Evolutionary conservation across 2,329 filamentous ascomycete genomes (phyloP), one percentile per base, ranked within the genome.

Genomic region (Phoma sp.): DNA sequence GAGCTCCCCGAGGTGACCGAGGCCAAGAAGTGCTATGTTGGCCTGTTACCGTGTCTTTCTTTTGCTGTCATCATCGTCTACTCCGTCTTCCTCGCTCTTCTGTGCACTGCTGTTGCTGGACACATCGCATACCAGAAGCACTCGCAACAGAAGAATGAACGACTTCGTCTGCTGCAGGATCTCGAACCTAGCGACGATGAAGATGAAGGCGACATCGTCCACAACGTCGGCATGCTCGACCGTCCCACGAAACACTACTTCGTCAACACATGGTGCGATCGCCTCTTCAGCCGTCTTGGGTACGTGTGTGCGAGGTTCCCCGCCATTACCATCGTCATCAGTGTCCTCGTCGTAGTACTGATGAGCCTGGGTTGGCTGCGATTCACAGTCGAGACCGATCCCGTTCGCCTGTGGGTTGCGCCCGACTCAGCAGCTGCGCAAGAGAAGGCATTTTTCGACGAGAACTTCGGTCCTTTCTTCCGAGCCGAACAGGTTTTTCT

Each of bases 321-420:
- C 0, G 89, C 81, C 2, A 85, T 96, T 57, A 97, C 93, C 1
- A 96, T 98, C 60, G 77, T 82, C 2, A 79, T 83, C 7, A 93
- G 90, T 59, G 72, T 97, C n/a, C 47, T 95, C 2, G 69, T 95
- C 2, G 89, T 97, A 10, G 84, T 81, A 1, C 72, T 96, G 4
- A 80, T 99, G 57, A 97, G 93, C 69, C 77, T 93, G 29, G 95
- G 95, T 1, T 96, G 92, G 91, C 78, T 95, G 53, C 85, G 86
- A 37, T 99, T 99, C 68, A 83, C 90, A n/a, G 82, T 99, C 29
- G 95, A 98, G 74, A 90, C 83, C 18, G 90, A 98, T 58, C 95
- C 95, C 5, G 95, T 96, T 10, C 87, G 90, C 40, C 80, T 99
- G 7, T 99, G 95, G 95, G 95, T 99, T n/a, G 93, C 93, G 66